Evolutionary conservation across 192 early-diverging fungal genomes (phyloP).

Genomic region (Lunasporangiospora selenospora): DNA sequence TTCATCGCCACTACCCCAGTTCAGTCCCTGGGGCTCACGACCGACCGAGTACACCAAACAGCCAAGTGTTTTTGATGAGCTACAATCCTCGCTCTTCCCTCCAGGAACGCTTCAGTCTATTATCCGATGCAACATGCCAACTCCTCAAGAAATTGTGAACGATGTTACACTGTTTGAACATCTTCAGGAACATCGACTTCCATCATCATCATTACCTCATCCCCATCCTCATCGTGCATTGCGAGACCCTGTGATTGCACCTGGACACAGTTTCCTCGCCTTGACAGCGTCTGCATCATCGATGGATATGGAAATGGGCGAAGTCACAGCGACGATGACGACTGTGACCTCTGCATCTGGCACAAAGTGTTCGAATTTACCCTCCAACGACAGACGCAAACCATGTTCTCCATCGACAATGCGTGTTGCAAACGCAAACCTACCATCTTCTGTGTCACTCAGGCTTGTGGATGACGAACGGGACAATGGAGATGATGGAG

Average conservation of each 20-base stretch:
- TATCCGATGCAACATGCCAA: slow-evolving; percentile 19
- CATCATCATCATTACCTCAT: too few species aligned
- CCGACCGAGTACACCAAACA: slow-evolving; percentile 14
- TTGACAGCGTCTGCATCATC: not conserved
- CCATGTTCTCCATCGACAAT: too few species aligned
- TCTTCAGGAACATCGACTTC: slow-evolving; percentile 11
- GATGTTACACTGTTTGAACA: slow-evolving; percentile 34
- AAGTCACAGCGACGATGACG: too few species aligned
- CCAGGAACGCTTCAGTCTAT: slow-evolving; percentile 43
- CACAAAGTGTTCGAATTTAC: too few species aligned
- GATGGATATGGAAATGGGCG: too few species aligned
- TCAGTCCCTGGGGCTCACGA: slow-evolving; percentile 1
- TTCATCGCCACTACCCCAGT: slow-evolving; percentile 3
- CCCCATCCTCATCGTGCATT: too few species aligned
- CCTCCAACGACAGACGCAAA: too few species aligned
- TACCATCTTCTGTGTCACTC: too few species aligned
- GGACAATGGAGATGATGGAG: too few species aligned
- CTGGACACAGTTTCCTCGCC: slow-evolving; percentile 11
- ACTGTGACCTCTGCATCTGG: too few species aligned
- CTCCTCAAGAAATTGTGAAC: slow-evolving; percentile 40
- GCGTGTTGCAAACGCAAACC: too few species aligned
- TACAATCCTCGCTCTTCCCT: slow-evolving; percentile 43
- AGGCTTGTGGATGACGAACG: too few species aligned
- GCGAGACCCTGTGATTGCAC: slow-evolving; percentile 23
- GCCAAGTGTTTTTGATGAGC: slow-evolving; percentile 35